A percentile compares a stretch with the other conserved stretches of the same genome.
These are phyloP conservation scores for Penicillium sp. DNA, from an alignment of 2,329 filamentous ascomycete genomes.

Conservation along the genomic window DNA sequence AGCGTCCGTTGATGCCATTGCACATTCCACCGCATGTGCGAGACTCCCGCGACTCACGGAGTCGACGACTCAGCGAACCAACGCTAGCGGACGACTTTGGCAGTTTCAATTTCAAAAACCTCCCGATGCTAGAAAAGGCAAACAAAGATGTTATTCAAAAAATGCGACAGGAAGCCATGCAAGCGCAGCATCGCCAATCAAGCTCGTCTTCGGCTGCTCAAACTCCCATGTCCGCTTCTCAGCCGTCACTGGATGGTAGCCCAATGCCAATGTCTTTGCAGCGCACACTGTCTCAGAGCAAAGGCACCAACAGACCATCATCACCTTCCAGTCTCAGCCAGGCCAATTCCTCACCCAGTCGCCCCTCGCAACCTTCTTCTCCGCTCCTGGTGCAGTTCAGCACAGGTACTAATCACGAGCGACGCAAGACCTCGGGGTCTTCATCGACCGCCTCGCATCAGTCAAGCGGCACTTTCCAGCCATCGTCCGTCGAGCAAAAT, in stretches of 20 bases:
- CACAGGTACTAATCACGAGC: slow-evolving; percentile 72
- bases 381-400: slow-evolving; percentile 96
- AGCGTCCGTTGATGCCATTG: slow-evolving; percentile 86
- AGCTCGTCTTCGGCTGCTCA: slow-evolving; percentile 24
- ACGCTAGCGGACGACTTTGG: slow-evolving; percentile 88
- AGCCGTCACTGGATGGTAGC: slow-evolving; percentile 71
- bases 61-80: slow-evolving; percentile 82
- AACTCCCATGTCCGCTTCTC: slow-evolving; percentile 19
- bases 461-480: slow-evolving; percentile 62
- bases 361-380: slow-evolving; percentile 76
- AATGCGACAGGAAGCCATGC: slow-evolving; percentile 82
- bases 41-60: slow-evolving; percentile 82
- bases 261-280: slow-evolving; percentile 76
- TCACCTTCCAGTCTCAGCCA: slow-evolving; percentile 79
- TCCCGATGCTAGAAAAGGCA: slow-evolving; percentile 92
- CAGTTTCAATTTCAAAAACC: slow-evolving; percentile 92
- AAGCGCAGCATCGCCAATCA: slow-evolving; percentile 53
- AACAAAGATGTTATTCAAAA: slow-evolving; percentile 99
- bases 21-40: slow-evolving; percentile 96
- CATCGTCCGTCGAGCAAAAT: slow-evolving; percentile 65
- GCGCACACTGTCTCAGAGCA: slow-evolving; percentile 75
- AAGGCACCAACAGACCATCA: slow-evolving; percentile 68
- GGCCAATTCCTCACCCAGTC: slow-evolving; percentile 77
- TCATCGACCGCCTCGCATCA: slow-evolving; percentile 79
- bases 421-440: slow-evolving; percentile 87